Evolutionary conservation across 148 eudicot species (phyloP), one percentile per base, ranked within the genome.

Genomic region (Vaccinium vitisidaea): DNA sequence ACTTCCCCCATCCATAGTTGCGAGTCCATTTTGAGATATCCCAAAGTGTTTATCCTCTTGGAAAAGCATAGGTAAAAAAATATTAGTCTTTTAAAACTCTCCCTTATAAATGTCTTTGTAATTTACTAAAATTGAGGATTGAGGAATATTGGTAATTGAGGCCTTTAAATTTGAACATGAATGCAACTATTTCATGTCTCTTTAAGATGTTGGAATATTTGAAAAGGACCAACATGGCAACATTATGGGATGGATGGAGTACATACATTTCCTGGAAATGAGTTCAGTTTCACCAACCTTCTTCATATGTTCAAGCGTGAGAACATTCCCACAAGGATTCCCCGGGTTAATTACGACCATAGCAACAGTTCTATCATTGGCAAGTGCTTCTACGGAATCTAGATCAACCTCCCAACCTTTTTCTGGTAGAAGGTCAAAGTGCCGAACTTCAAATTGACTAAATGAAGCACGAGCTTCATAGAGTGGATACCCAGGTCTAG

Each of bases 241-340:
- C 13, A 53, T 53, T 53, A 53, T 53, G 55, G 55, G 55, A 25
- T 25, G 16, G 36, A 67, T 32, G 36, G 73, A 69, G 15, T 15
- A 32, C 46, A 19, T 43, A 43, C 14, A 75, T 46, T 19, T 46
- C 56, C 4, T 69, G 5, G 8, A 50, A 69, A 48, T 4, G 9
- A 23, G 46, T 25, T 49, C 50, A 23, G 58, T 25, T 49, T 67
- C 74, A 82, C 63, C 59, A 80, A 92, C 98, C 98, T 92, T 86
- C 52, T 91, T 75, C 82, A 93, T 79, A 83, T 93, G 96, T 16
- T 90, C 82, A 75, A 81, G 74, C 7, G 92, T 84, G 84, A 87
- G 92, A 48, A 95, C 98, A 89, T 87, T 93, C 14, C 98, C 98
- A 87, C 95, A 92, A 1, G 98, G 98, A 87, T 95, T 95, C 11